Evolutionary conservation across 2,329 filamentous ascomycete genomes (phyloP).

Genomic region (Sporothrix protearum): DNA sequence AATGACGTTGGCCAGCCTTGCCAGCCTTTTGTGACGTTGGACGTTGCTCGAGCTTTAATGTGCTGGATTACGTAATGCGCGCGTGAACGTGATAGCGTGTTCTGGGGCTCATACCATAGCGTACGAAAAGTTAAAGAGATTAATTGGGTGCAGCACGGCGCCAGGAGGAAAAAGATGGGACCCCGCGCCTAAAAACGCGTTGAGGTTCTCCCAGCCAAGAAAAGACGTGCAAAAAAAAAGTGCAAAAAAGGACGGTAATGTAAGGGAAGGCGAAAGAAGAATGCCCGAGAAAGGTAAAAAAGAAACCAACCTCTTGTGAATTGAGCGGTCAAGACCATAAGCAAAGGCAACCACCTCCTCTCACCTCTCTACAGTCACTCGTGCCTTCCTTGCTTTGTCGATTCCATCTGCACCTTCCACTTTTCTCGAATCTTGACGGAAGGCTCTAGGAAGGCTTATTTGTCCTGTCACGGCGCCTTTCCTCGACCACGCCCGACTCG

Average conservation of each 20-base stretch:
- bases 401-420: neutral
- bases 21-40: neutral
- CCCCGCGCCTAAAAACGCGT: slow-evolving; percentile 24
- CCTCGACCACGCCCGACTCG: neutral
- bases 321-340: neutral
- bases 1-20: neutral
- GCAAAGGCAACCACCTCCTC: neutral
- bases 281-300: neutral
- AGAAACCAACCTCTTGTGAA: neutral
- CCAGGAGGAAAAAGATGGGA: slow-evolving; percentile 20
- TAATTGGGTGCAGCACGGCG: slow-evolving; percentile 1
- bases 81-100: slow-evolving; percentile 30
- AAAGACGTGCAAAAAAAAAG: neutral
- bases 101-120: neutral
- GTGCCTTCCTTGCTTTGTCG: neutral
- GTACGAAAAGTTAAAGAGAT: slow-evolving; percentile 9
- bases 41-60: neutral
- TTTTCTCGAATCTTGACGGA: neutral
- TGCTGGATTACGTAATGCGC: slow-evolving; percentile 15
- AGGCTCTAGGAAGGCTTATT: neutral
- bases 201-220: neutral
- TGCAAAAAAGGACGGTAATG: neutral
- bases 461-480: neutral
- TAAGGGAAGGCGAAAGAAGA: neutral
- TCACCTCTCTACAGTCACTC: too few relatives aligned